Conservation (phyloP, 768 basidiomycete species). For the Suillus discolor region DNA sequence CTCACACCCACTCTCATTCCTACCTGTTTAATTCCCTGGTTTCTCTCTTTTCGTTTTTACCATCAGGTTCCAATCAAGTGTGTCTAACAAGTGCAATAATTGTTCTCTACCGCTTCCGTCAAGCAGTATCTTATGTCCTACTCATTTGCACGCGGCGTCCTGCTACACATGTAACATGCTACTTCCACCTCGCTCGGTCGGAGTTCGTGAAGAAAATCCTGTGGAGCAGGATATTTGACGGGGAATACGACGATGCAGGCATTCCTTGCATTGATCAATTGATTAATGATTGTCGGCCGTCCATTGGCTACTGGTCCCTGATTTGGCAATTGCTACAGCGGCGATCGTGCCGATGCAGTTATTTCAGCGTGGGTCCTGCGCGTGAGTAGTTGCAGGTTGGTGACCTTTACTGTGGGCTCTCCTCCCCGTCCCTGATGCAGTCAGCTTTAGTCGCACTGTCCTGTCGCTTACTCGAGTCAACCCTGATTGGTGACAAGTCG, state of each 20-base stretch:
- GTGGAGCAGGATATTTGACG: slow-evolving; percentile 3
- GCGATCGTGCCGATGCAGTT: slow-evolving; percentile 8
- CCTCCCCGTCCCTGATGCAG: not conserved
- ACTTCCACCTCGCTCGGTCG: slow-evolving; percentile 16
- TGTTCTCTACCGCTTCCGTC: slow-evolving; percentile 25
- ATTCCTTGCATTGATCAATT: not conserved
- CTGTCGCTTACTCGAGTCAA: slow-evolving; percentile 1
- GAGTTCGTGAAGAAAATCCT: slow-evolving; percentile 14
- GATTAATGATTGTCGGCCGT: slow-evolving; percentile 8
- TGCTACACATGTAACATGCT: slow-evolving; percentile 24
- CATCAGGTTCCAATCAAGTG: slow-evolving; percentile 18
- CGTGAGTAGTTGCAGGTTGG: slow-evolving; percentile 4
- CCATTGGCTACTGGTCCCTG: slow-evolving; percentile 4
- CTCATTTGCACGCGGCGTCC: slow-evolving; percentile 20
- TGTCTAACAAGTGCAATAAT: slow-evolving; percentile 33
- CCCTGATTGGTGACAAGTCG: not conserved
- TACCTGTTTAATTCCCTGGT: slow-evolving; percentile 29
- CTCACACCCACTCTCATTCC: slow-evolving; percentile 32
- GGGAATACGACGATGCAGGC: slow-evolving; percentile 5
- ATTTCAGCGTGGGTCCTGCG: slow-evolving; percentile 5
- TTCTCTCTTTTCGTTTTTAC: slow-evolving; percentile 18
- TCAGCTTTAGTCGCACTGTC: not conserved
- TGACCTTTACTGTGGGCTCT: slow-evolving; percentile 4
- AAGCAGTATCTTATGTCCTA: slow-evolving; percentile 34
- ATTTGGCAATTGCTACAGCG: slow-evolving; percentile 5